phyloP scores from a whole-genome alignment of 257 asterid species.

The Solanum rostratum region DNA sequence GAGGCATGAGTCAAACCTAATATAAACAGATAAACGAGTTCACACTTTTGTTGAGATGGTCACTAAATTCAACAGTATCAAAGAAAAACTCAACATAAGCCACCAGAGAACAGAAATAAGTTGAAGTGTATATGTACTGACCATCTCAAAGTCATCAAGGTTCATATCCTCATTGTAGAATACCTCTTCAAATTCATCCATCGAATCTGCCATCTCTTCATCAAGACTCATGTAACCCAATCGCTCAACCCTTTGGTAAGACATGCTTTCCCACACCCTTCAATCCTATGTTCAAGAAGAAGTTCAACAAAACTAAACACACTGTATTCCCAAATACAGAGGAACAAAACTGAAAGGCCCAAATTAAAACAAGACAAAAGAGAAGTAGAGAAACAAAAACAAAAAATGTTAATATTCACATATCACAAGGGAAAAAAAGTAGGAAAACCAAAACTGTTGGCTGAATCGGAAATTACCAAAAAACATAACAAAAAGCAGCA shows the following conservation, averaged over 20 bases:
- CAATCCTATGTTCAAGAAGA: not conserved
- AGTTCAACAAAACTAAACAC: not conserved
- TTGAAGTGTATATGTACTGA: constrained; percentile 8
- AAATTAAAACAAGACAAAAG: not conserved
- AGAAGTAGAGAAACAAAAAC: not conserved
- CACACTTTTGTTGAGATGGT: not conserved
- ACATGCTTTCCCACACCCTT: constrained; percentile 10
- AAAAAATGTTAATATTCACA: not conserved
- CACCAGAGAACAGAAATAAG: not conserved
- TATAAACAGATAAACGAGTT: not conserved
- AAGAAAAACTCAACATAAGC: not conserved
- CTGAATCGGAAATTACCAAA: not conserved
- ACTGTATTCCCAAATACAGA: not conserved
- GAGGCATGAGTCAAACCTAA: not conserved
- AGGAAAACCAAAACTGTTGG: not conserved
- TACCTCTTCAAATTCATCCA: constrained; percentile 45
- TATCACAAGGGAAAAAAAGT: not conserved
- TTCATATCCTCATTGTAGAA: constrained; percentile 27
- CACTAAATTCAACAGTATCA: not conserved
- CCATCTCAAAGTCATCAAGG: constrained; percentile 61
- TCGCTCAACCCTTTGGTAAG: constrained; percentile 21
- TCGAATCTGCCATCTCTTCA: constrained; percentile 25
- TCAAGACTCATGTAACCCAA: constrained; percentile 33
- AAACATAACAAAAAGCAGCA: not conserved
- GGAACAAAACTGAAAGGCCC: not conserved